These are phyloP conservation scores for Zygnema circumcarinatum DNA, from an alignment of 139 green algal genomes.

Conservation along the genomic window DNA sequence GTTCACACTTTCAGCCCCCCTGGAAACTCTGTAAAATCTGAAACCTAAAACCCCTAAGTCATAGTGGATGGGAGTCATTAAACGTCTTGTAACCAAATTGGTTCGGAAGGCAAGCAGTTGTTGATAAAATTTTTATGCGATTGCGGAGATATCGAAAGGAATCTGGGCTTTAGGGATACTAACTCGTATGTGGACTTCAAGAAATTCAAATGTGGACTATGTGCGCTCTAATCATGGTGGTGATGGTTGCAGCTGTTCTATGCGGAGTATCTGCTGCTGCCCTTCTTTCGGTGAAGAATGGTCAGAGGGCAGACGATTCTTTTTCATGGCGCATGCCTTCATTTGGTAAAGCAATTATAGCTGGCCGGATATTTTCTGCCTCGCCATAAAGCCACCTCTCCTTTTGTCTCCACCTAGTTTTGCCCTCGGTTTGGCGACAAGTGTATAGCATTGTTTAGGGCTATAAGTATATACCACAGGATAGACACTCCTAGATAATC, in stretches of 20 bases:
- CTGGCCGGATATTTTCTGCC: background rate
- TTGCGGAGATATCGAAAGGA: background rate
- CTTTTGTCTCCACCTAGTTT: background rate
- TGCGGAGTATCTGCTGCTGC: conserved; percentile 27
- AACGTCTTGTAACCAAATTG: background rate
- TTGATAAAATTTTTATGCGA: conserved; percentile 4
- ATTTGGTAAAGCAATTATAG: background rate
- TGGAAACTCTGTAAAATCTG: background rate
- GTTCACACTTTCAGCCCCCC: background rate
- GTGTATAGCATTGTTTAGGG: background rate
- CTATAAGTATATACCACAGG: background rate
- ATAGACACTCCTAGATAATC: background rate
- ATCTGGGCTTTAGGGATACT: background rate
- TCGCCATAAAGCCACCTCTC: background rate
- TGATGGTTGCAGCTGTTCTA: conserved; percentile 22
- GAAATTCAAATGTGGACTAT: background rate
- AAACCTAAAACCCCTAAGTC: background rate
- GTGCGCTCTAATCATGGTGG: background rate
- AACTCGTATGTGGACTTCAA: background rate
- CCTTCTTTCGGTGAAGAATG: conserved; percentile 9
- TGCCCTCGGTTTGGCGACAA: background rate
- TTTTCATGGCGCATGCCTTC: background rate
- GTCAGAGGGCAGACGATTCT: background rate
- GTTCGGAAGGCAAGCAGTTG: too few species aligned
- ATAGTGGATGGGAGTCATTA: background rate